Conservation (phyloP, 192 early-diverging fungal species). For the Rhizophagus prolifer region DNA sequence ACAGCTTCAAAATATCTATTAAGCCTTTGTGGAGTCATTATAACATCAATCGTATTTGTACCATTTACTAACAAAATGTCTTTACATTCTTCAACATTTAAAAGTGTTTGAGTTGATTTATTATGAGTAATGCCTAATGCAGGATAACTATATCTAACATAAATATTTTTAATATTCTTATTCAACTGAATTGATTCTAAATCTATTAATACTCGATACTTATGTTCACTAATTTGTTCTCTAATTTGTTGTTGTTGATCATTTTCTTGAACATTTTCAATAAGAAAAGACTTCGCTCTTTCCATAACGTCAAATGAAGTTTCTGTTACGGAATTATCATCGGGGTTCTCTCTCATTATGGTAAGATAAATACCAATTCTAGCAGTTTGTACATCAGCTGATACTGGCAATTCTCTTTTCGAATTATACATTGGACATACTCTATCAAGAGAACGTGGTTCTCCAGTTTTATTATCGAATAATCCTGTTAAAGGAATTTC, state of each 20-base stretch:
- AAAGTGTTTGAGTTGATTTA: constrained; percentile 15
- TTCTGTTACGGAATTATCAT: background rate
- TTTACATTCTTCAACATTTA: background rate
- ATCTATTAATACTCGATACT: constrained; percentile 25
- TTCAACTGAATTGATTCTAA: constrained; percentile 25
- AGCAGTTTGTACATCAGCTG: constrained; percentile 28
- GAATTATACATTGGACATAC: constrained; percentile 32
- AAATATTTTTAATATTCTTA: constrained; percentile 21
- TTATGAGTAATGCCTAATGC: constrained; percentile 27
- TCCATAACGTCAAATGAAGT: background rate
- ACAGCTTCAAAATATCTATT: constrained; percentile 27
- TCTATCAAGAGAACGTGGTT: constrained; percentile 29
- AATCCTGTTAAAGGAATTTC: constrained; percentile 42
- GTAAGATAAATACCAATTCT: constrained; percentile 25
- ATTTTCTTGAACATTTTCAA: background rate
- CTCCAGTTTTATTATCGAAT: constrained; percentile 21
- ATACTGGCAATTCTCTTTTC: constrained; percentile 27
- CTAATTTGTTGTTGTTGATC: background rate
- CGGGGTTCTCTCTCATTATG: background rate
- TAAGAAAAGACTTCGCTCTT: background rate
- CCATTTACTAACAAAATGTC: constrained; percentile 16
- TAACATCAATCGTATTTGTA: constrained; percentile 25
- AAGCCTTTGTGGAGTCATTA: constrained; percentile 23
- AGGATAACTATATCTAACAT: constrained; percentile 28
- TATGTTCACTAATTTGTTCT: constrained; percentile 25